Evolutionary conservation across 441 rosid genomes (phyloP), one percentile per base, ranked within the genome.

Genomic region (Aquilaria agallochum): DNA sequence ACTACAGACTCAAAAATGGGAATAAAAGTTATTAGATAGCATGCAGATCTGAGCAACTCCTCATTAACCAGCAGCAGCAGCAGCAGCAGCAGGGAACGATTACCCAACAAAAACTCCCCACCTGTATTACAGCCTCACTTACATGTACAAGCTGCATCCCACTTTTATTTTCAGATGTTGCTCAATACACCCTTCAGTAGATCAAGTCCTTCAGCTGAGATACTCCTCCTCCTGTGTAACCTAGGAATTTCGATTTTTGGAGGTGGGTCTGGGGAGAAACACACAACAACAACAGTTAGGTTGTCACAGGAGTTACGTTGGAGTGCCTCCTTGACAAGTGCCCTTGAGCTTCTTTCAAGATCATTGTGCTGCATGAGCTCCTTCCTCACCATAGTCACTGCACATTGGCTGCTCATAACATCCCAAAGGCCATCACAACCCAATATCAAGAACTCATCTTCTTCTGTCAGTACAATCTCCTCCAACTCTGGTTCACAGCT

Each of bases 341-440:
- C 83, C 53, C 68, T 68, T 2, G 95, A 81, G 55, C 84, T 79
- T 59, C 15, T 80, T 62, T 73, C 85, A 0, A 90, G 95, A 53
- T 90, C 88, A 6, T 90, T 90, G 33, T 88, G 89, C 15, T 67
- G 75, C 85, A 83, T 77, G 13, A 90, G 86, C 75, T 78, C 95
- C 59, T 75, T 88, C 74, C 97, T 77, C 46, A 84, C 90, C 78
- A 88, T 87, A 33, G 95, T 88, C 5, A 90, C 97, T 1, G 92
- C 90, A 44, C 90, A 90, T 33, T 90, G 95, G 72, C 95, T 88
- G 32, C 95, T 90, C 91, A 90, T 88, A 32, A 90, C 95, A 63
- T 88, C 97, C 97, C 97, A 90, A 0, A 90, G 78, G 2, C 97
- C 97, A 61, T 90, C 95, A 59, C 95, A 90, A 0, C 88, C 97